phyloP scores from a whole-genome alignment of 1,139 yeast genomes.

The Taiozyma sp. region DNA sequence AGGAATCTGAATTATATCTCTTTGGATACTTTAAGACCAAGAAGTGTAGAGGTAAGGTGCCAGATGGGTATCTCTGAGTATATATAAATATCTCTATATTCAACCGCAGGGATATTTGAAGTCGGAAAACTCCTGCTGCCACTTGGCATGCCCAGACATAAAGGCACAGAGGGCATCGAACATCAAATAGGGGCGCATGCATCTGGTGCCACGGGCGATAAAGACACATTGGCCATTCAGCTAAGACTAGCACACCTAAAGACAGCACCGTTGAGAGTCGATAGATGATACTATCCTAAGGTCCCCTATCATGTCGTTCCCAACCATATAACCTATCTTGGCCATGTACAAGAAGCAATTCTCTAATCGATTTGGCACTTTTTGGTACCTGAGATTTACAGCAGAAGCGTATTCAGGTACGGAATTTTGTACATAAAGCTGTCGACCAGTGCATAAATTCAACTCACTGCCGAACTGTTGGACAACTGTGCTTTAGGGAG shows the following conservation, averaged over 20 bases:
- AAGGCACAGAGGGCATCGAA: background rate
- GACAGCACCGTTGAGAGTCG: background rate
- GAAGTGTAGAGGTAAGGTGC: background rate
- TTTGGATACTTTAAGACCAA: background rate
- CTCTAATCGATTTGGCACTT: background rate
- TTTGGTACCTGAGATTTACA: background rate
- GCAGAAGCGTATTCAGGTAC: background rate
- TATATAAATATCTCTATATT: background rate
- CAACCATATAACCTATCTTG: background rate
- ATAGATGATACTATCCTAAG: too few species aligned
- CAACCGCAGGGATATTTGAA: background rate
- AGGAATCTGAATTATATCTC: background rate
- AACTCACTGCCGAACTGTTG: background rate
- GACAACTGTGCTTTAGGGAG: background rate
- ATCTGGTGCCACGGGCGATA: background rate
- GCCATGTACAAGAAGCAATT: background rate
- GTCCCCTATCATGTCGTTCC: background rate
- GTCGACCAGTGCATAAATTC: background rate
- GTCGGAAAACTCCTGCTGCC: background rate
- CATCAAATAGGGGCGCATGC: background rate
- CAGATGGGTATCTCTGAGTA: background rate
- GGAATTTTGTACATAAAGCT: background rate
- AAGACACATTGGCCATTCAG: background rate
- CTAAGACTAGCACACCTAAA: background rate
- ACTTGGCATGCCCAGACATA: background rate